Conservation (phyloP, 1,284 basidiomycete species). For the Trichosporon faecale region DNA sequence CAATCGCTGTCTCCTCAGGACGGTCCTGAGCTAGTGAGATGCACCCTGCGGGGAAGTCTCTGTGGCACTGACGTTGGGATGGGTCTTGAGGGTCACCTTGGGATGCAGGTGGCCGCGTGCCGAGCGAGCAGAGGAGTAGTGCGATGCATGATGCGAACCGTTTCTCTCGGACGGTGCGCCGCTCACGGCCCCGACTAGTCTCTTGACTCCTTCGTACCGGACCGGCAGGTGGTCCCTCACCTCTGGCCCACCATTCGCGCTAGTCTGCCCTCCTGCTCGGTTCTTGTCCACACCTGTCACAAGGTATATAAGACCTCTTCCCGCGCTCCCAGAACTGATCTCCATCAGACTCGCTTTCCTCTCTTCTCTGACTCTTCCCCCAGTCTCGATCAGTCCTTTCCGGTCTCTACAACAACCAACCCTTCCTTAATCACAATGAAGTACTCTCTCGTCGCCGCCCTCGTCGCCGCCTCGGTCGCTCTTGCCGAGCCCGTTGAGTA, state of each 20-base stretch:
- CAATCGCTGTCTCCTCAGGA: neutral
- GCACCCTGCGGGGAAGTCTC: neutral
- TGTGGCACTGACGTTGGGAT: conserved; percentile 2
- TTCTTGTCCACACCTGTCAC: neutral
- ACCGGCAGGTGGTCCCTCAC: neutral
- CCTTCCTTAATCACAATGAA: conserved; percentile 9
- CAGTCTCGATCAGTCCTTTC: neutral
- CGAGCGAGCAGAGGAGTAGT: conserved; percentile 2
- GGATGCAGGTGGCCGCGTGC: neutral
- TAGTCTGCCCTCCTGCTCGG: neutral
- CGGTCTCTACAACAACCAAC: conserved; percentile 8
- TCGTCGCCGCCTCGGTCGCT: conserved; percentile 8
- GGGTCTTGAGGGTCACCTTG: neutral
- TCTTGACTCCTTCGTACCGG: neutral
- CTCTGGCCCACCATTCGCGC: neutral
- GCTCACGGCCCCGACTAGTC: neutral
- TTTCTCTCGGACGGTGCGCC: neutral
- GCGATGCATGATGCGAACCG: neutral
- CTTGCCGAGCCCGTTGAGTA: conserved; percentile 7
- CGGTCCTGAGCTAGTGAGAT: neutral
- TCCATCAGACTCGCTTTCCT: conserved; percentile 1
- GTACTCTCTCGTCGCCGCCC: conserved; percentile 1
- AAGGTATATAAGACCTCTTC: conserved; percentile 6
- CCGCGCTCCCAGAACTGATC: neutral
- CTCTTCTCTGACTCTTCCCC: conserved; percentile 1